Percentiles rank a stretch among this genome's conserved stretches.
phyloP scores from a whole-genome alignment of 306 rosid genomes.

The Dryas alaskensis region DNA sequence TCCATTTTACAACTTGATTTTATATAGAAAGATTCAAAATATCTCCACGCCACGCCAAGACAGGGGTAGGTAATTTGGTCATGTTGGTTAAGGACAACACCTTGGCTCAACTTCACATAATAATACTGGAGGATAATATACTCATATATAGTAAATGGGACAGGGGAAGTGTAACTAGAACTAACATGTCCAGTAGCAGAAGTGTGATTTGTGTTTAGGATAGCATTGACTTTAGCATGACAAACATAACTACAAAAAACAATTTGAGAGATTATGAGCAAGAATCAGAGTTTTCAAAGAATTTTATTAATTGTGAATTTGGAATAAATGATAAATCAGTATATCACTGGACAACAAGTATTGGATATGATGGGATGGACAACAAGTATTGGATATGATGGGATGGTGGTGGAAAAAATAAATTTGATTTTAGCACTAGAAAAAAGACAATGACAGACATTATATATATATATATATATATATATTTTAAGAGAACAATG shows the following conservation, averaged over 20 bases:
- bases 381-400: background rate
- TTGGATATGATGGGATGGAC: background rate
- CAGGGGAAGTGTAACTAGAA: background rate
- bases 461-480: too few species aligned
- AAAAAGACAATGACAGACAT: too few species aligned
- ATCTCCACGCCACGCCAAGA: too few species aligned
- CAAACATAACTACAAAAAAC: slow-evolving; percentile 69
- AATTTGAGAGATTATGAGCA: slow-evolving; percentile 13
- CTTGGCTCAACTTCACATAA: background rate
- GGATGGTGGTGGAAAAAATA: background rate
- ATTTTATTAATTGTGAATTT: background rate
- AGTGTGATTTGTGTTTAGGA: slow-evolving; percentile 81
- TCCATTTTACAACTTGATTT: background rate
- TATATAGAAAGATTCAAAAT: background rate
- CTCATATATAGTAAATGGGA: background rate
- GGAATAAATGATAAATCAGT: too few species aligned
- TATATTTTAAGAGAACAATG: too few species aligned
- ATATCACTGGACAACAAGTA: too few species aligned
- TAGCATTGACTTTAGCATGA: slow-evolving; percentile 87
- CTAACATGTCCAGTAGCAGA: slow-evolving; percentile 88
- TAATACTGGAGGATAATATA: background rate
- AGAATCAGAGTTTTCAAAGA: background rate
- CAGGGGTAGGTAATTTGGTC: background rate
- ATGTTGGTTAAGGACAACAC: background rate
- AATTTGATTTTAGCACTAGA: too few species aligned